Evolutionary conservation across 1,284 basidiomycete species (phyloP), one percentile per base, ranked within the genome.

Genomic region (Ustilago nuda): DNA sequence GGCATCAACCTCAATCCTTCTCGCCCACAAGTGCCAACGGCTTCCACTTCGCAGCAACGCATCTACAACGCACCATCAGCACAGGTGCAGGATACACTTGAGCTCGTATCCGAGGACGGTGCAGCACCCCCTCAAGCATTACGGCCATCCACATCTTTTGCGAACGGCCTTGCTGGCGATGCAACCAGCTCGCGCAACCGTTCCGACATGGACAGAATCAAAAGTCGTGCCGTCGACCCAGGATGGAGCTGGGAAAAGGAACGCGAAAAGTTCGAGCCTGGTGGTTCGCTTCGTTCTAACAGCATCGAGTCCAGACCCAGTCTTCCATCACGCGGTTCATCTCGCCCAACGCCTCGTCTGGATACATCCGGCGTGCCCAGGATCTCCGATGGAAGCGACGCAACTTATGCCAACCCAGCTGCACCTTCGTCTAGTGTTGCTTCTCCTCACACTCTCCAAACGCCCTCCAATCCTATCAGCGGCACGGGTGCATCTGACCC

Each of bases 171-270:
- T 6, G 52, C 50, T 0, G 35, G 37, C 30, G 68, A 76, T 39
- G 13, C 57, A 7, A 57, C 11, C 53, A 37, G 43, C 46, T 58
- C 65, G 32, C 68, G 68, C 41, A 68, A 51, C n/a, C 75, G 75
- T 50, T 70, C 70, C 32, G 70, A 77, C 45, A 77, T 72, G 70
- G 75, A 77, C 19, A 43, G 75, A 11, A 77, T 77, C 56, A 77
- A 77, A 57, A 77, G 75, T 33, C 66, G 75, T 19, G 75, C 75
- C 3, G 75, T 77, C 33, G 75, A 77, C 64, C 75, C 75, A 48
- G 75, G 75, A 3, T 77, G 75, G 75, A 77, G 70, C 57, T 77
- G 75, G 75, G 75, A 77, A 27, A 63, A 61, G 61, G 75, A 77
- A 51, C 56, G 61, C 36, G 75, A 72, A 63, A 69, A 70, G 51